Base-by-base conservation (phyloP, 257 asterid genomes). In the Echium plantagineum region DNA sequence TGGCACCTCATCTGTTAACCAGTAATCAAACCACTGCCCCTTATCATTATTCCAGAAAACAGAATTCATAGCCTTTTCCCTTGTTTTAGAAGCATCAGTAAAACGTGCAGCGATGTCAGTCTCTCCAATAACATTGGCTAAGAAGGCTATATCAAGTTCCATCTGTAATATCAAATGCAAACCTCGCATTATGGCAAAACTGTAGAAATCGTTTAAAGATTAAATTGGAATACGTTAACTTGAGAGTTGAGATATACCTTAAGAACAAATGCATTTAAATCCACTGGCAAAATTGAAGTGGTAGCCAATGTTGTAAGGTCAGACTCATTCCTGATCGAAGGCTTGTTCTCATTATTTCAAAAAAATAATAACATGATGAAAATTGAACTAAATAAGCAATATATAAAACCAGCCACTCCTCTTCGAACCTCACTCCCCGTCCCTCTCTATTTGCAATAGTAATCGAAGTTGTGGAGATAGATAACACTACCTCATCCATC, bases 21-120 rank as follows among this genome's bases (percentile, higher is more conserved):
- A 86, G 80, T 83, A 93, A 78, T 93, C 99, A 30, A 81, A 75
- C 99, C 99, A 93, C 31, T 93, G 99, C 20, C 83, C 73, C 81
- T 59, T 83, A 65, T 84, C 88, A 0, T 63, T 3, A 6, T 83
- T 84, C 99, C 99, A 93, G 15, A 86, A 60, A 46, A 89, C 63
- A 59, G 94, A 75, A 62, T 80, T 61, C 51, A 93, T 83, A 9
- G 99, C 91, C 68, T 59, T 77, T 57, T 83, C 72, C 61, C 96
- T 72, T 52, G 82, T 77, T 72, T 66, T 59, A 32, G 95, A 77
- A 69, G 86, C 91, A 65, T 83, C 69, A 17, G 22, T 68, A 68
- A 79, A 89, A 16, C 35, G 61, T 17, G 64, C 52, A 21, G 71
- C 79, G 18, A 75, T 75, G 56, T 9, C 35, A 42, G 46, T 61